Conservation (phyloP, 176 grass and related monocot genomes). For the Aechmea fasciata region DNA sequence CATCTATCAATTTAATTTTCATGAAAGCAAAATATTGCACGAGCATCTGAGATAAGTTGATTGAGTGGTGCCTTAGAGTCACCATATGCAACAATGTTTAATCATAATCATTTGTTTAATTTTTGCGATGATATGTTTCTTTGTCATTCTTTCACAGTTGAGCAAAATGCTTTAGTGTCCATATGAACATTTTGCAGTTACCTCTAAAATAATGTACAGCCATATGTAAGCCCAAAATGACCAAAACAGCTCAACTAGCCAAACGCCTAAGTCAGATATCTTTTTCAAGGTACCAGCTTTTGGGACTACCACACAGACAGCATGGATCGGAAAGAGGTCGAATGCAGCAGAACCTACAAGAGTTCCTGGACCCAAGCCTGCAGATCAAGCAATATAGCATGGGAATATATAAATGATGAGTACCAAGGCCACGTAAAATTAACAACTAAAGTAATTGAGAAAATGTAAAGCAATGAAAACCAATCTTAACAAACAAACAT, state of each 20-base stretch:
- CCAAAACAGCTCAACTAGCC: slow-evolving; percentile 74
- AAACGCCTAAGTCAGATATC: slow-evolving; percentile 82
- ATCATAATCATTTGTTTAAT: background rate
- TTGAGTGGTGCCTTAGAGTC: background rate
- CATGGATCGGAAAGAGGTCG: slow-evolving; percentile 82
- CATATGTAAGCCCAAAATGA: slow-evolving; percentile 95
- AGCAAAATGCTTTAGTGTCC: background rate
- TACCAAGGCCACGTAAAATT: background rate
- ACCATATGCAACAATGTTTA: background rate
- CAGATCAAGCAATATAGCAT: slow-evolving; percentile 8
- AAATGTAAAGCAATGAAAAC: background rate
- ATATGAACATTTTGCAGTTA: slow-evolving; percentile 17
- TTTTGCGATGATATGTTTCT: no score
- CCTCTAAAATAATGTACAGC: slow-evolving; percentile 88
- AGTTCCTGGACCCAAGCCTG: slow-evolving; percentile 80
- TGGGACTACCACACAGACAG: slow-evolving; percentile 75
- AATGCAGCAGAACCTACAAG: slow-evolving; percentile 92
- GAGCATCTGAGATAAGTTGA: background rate
- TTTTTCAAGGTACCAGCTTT: slow-evolving; percentile 65
- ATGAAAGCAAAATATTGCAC: background rate
- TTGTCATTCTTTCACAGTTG: no score
- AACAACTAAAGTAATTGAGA: no score
- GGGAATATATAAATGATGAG: background rate
- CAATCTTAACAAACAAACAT: background rate
- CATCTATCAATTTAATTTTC: background rate